Evolutionary conservation across 495 filamentous ascomycete genomes (phyloP).

Genomic region (Penicillium mononematosum): DNA sequence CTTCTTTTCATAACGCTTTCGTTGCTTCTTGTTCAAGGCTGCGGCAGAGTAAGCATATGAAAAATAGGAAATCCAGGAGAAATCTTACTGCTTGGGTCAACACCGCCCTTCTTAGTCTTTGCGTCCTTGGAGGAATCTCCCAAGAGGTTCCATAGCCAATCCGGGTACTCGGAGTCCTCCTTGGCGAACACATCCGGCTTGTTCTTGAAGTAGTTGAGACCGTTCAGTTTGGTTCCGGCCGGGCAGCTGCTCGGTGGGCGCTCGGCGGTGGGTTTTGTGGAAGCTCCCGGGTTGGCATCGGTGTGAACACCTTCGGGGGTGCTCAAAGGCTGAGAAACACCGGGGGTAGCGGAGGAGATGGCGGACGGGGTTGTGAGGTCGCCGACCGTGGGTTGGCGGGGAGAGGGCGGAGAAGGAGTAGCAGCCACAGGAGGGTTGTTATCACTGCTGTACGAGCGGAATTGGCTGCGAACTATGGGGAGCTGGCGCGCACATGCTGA

Average conservation of each 20-base stretch:
- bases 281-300: constrained; percentile 28
- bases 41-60: constrained; percentile 14
- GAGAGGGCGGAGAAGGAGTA: constrained; percentile 51
- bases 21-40: constrained; percentile 58
- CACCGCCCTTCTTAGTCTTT: constrained; percentile 41
- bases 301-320: constrained; percentile 39
- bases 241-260: constrained; percentile 52
- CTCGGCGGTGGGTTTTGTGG: constrained; percentile 26
- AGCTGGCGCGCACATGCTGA: constrained; percentile 32
- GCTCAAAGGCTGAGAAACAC: constrained; percentile 47
- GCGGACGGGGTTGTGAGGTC: constrained; percentile 42
- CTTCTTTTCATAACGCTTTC: constrained; percentile 60
- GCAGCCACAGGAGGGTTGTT: constrained; percentile 45
- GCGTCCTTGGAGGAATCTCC: constrained; percentile 43
- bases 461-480: constrained; percentile 35
- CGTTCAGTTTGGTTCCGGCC: constrained; percentile 70
- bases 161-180: constrained; percentile 83
- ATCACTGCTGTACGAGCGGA: constrained; percentile 40
- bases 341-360: constrained; percentile 44
- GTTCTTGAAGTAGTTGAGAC: constrained; percentile 85
- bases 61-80: not conserved
- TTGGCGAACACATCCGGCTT: constrained; percentile 70
- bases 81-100: constrained; percentile 61
- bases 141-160: constrained; percentile 84
- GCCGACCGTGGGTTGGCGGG: constrained; percentile 44